These are phyloP conservation scores for Thelonectria olida DNA, from an alignment of 2,329 filamentous ascomycete genomes.

Conservation along the genomic window DNA sequence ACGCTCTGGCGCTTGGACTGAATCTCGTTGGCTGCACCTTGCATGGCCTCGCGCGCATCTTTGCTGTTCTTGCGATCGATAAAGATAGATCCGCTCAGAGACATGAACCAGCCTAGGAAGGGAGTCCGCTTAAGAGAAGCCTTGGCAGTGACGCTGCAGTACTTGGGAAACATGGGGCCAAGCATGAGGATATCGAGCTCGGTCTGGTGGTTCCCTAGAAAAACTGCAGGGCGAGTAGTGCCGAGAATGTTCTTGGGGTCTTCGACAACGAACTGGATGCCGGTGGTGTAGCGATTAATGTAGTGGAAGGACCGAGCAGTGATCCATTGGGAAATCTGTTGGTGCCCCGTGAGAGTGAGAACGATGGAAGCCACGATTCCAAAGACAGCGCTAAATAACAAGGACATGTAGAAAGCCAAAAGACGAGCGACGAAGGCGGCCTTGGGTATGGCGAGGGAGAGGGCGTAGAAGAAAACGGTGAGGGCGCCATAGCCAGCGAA, in stretches of 20 bases:
- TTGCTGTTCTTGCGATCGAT: conserved; percentile 89
- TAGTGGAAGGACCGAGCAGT: conserved; percentile 82
- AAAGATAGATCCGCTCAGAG: conserved; percentile 88
- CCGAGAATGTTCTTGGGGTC: conserved; percentile 71
- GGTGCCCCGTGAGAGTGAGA: conserved; percentile 76
- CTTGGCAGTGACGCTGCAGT: conserved; percentile 95
- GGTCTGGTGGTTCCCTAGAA: conserved; percentile 95
- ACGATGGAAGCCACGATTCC: conserved; percentile 79
- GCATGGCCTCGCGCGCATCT: conserved; percentile 86
- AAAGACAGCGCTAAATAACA: conserved; percentile 71
- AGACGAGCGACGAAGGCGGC: conserved; percentile 75
- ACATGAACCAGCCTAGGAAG: conserved; percentile 94
- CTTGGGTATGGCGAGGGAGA: conserved; percentile 66
- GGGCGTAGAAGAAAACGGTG: conserved; percentile 66
- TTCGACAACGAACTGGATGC: conserved; percentile 79
- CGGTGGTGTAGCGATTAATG: conserved; percentile 77
- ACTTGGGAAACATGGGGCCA: conserved; percentile 86
- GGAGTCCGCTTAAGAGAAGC: conserved; percentile 80
- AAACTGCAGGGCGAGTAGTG: conserved; percentile 81
- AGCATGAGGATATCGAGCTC: conserved; percentile 96
- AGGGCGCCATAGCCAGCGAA: conserved; percentile 61
- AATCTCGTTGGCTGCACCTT: conserved; percentile 84
- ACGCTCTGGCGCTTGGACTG: conserved; percentile 76
- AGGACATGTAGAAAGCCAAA: conserved; percentile 70
- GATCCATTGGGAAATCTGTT: conserved; percentile 86